Conservation (phyloP, 1,139 yeast genomes). For the Debaryomyces robertsiae region DNA sequence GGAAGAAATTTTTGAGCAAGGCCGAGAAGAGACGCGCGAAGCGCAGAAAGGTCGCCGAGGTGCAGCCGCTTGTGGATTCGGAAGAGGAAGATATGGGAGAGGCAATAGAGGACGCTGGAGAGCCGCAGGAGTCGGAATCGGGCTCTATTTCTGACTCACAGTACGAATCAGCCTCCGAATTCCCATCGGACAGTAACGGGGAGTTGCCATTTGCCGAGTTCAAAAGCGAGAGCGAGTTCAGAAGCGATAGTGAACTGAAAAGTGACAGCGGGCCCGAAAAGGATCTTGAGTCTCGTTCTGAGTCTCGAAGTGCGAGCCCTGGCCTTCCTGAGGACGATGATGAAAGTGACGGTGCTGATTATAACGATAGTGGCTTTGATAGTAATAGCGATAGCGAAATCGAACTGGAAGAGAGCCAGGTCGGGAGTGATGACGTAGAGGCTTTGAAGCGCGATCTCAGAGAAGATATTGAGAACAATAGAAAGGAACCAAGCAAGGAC, state of each 20-base stretch:
- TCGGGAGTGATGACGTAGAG: slow-evolving; percentile 3
- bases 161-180: slow-evolving; percentile 37
- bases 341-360: slow-evolving; percentile 12
- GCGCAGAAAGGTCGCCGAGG: slow-evolving; percentile 21
- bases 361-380: slow-evolving; percentile 28
- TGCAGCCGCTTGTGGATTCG: slow-evolving; percentile 20
- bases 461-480: background rate
- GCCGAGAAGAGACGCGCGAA: slow-evolving; percentile 37
- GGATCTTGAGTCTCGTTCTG: background rate
- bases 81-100: slow-evolving; percentile 28
- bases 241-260: slow-evolving; percentile 3
- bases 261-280: slow-evolving; percentile 12
- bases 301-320: too few species aligned
- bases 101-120: slow-evolving; percentile 15
- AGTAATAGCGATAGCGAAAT: slow-evolving; percentile 19
- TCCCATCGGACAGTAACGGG: slow-evolving; percentile 15
- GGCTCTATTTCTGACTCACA: slow-evolving; percentile 19
- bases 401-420: slow-evolving; percentile 2
- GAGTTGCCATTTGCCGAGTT: slow-evolving; percentile 14
- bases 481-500: background rate
- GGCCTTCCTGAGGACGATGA: slow-evolving; percentile 15
- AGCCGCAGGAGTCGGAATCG: slow-evolving; percentile 20
- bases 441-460: slow-evolving; percentile 10
- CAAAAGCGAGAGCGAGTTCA: slow-evolving; percentile 9
- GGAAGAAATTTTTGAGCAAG: slow-evolving; percentile 49